Evolutionary conservation across 2,329 filamentous ascomycete species (phyloP).

Genomic region (Aspergillus aculeatinus): DNA sequence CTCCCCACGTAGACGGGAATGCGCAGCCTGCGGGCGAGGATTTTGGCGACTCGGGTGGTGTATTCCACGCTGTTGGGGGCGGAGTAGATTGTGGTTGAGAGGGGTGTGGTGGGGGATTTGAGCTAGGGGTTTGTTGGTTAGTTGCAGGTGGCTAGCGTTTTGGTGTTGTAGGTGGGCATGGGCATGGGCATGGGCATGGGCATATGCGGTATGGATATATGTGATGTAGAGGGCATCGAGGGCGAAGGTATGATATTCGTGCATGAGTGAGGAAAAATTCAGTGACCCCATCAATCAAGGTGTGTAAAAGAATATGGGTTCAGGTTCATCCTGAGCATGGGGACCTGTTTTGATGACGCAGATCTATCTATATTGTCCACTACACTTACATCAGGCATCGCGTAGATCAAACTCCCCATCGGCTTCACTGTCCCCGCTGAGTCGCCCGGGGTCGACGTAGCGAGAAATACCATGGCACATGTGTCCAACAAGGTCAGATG

Average conservation of each 20-base stretch:
- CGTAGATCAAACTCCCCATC: conserved; percentile 90
- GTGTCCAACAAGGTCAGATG: conserved; percentile 57
- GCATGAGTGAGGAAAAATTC: no score
- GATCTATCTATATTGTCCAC: no score
- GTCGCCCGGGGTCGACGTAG: conserved; percentile 52
- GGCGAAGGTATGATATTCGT: no score
- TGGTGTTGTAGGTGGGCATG: neutral
- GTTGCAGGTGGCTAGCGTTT: neutral
- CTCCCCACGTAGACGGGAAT: conserved; percentile 88
- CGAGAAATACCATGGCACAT: conserved; percentile 57
- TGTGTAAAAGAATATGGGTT: no score
- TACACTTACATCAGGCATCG: conserved; percentile 75
- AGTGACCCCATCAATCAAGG: no score
- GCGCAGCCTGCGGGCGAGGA: conserved; percentile 70
- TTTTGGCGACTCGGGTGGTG: conserved; percentile 77
- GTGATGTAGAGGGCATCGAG: no score
- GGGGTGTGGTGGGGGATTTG: conserved; percentile 53
- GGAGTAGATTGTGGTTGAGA: conserved; percentile 71
- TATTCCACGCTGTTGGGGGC: conserved; percentile 80
- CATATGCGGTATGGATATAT: no score
- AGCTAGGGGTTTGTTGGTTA: neutral
- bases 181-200: no score
- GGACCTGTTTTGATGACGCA: no score
- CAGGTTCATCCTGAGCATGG: no score
- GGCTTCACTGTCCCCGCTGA: conserved; percentile 44